Evolutionary conservation across 805 yeast genomes (phyloP), one percentile per base, ranked within the genome.

Genomic region (Blastobotrys americana): DNA sequence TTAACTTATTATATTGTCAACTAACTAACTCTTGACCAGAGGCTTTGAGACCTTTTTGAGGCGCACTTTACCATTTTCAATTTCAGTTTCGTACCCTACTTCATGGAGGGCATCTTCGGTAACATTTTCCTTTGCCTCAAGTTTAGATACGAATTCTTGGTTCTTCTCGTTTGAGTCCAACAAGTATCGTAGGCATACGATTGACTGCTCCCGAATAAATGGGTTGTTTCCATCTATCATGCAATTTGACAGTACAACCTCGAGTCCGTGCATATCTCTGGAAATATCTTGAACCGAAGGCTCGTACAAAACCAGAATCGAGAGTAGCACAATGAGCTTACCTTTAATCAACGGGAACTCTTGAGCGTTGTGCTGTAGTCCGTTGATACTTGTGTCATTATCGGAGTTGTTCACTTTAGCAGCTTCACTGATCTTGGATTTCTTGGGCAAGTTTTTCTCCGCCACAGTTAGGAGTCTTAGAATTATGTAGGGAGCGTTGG

Each of bases 171-270:
- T 93, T 6, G 74, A 70, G 19, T 76, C 74, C 13, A 90, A 63
- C 25, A 88, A 63, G 48, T 79, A 80, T 55, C 81, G 76, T 22
- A 93, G 59, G 56, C 96, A 86, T 4, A 90, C 65, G 27, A 93
- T 84, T 1, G 95, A 74, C 48, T 90, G 68, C 57, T 90, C 98
- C 52, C 86, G 57, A 46, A 66, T 54, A 43, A 35, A 47, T 0
- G 97, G 97, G 60, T 93, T 94, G 58, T 84, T 78, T 37, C 80
- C 81, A 60, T 90, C 97, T 42, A 93, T 79, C 34, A 83, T 76
- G 65, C 97, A 89, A 50, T 81, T 82, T 5, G 89, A 82, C 19
- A 90, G 66, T 0, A 89, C 71, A 16, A 85, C 63, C 43, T 79
- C 85, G 10, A 90, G 60, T 0, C 87, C 95, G 38, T 82, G 84